phyloP scores from a whole-genome alignment of 2,329 filamentous ascomycete genomes.

The Hawksworthiomyces lignivorus region DNA sequence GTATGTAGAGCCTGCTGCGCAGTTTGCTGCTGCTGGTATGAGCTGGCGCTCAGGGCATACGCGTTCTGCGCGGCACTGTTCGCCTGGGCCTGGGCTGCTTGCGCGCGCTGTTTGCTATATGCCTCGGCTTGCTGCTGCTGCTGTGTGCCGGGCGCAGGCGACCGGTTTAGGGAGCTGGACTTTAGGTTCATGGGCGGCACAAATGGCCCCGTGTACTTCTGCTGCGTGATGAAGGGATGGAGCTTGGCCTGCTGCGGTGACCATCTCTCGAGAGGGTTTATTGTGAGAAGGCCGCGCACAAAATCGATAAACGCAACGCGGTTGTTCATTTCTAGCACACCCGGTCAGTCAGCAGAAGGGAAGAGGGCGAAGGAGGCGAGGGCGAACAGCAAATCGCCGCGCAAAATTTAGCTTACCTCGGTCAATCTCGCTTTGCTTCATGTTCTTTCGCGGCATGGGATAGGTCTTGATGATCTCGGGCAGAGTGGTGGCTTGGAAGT shows the following conservation, averaged over 20 bases:
- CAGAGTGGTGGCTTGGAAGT: constrained; percentile 88
- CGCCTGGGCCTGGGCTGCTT: constrained; percentile 64
- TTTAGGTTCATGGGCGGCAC: constrained; percentile 97
- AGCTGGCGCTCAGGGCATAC: constrained; percentile 46
- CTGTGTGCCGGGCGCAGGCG: constrained; percentile 85
- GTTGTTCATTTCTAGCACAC: constrained; percentile 86
- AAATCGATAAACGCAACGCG: constrained; percentile 97
- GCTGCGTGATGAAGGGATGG: constrained; percentile 96
- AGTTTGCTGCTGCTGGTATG: constrained; percentile 37
- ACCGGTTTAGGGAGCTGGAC: constrained; percentile 73
- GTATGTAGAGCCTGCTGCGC: constrained; percentile 19
- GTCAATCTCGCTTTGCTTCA: constrained; percentile 96
- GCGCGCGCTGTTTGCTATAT: constrained; percentile 81
- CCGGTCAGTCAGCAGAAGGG: not conserved
- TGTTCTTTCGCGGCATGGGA: constrained; percentile 97
- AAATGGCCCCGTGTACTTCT: constrained; percentile 93
- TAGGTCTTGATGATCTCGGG: constrained; percentile 98
- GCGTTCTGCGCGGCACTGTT: constrained; percentile 60
- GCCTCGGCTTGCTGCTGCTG: constrained; percentile 95
- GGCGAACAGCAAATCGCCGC: not conserved
- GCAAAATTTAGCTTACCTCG: constrained; percentile 57
- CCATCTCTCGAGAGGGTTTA: constrained; percentile 95
- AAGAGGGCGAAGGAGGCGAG: not conserved
- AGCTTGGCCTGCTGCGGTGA: constrained; percentile 95
- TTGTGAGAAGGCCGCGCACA: constrained; percentile 82